Percentiles rank a stretch among this genome's conserved stretches.
phyloP scores from a whole-genome alignment of 345 rosid species.

The Sisymbrium irio region DNA sequence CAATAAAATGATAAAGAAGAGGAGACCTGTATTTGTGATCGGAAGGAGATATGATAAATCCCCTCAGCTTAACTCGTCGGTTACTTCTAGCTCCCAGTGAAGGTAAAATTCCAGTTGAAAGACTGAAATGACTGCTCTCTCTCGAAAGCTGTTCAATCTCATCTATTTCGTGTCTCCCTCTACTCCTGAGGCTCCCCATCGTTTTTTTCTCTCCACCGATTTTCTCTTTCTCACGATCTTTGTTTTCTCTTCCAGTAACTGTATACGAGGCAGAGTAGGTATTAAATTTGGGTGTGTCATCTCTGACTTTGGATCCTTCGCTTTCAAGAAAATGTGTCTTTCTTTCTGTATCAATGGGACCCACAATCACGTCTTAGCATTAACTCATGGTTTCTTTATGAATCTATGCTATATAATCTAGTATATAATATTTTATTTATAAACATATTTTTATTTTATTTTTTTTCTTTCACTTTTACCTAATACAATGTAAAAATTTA shows the following conservation, averaged over 20 bases:
- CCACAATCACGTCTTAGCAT: constrained; percentile 23
- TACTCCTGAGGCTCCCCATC: constrained; percentile 27
- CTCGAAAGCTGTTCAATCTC: constrained; percentile 76
- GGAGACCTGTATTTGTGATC: constrained; percentile 78
- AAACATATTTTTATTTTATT: too few relatives aligned
- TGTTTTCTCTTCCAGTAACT: not conserved
- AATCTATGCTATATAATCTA: too few relatives aligned
- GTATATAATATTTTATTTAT: too few relatives aligned
- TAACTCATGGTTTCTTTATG: not conserved
- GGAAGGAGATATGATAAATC: constrained; percentile 68
- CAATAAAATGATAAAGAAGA: not conserved
- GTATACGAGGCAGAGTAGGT: not conserved
- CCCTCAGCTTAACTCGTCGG: constrained; percentile 64
- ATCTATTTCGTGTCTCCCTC: constrained; percentile 61
- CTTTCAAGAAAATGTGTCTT: constrained; percentile 4
- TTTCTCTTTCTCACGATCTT: not conserved
- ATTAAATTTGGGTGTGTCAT: constrained; percentile 2
- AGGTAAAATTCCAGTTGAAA: constrained; percentile 78
- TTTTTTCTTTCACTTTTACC: too few relatives aligned
- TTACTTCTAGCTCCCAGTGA: constrained; percentile 88
- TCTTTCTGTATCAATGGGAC: constrained; percentile 7
- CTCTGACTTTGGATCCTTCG: constrained; percentile 23
- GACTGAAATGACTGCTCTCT: constrained; percentile 86
- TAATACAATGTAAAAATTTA: too few relatives aligned
- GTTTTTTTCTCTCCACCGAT: not conserved